These are phyloP conservation scores for Mycena alexandri DNA, from an alignment of 768 basidiomycete genomes.

Conservation along the genomic window DNA sequence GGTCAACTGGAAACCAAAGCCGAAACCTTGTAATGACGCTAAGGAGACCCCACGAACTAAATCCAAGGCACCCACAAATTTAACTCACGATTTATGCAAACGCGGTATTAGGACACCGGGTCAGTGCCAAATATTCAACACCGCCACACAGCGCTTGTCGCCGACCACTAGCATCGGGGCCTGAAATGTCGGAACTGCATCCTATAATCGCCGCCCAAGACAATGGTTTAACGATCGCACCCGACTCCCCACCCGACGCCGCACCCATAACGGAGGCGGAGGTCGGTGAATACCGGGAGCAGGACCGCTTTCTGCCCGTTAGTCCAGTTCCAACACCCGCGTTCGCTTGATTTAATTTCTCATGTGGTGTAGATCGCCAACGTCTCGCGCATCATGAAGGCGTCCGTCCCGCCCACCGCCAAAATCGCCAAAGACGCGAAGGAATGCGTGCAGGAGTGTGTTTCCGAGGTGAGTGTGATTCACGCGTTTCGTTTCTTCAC, in stretches of 20 bases:
- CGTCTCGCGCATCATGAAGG: conserved; percentile 97
- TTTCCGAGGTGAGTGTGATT: conserved; percentile 62
- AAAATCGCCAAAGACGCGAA: conserved; percentile 99
- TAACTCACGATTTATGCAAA: too few species aligned
- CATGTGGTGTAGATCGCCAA: conserved; percentile 86
- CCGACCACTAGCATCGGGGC: too few species aligned
- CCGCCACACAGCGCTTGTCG: too few species aligned
- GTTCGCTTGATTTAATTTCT: background rate
- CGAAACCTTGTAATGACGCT: too few species aligned
- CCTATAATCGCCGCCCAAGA: conserved; percentile 28
- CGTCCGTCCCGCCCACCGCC: conserved; percentile 87
- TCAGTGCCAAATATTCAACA: too few species aligned
- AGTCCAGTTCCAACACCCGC: conserved; percentile 42
- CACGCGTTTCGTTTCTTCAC: too few species aligned
- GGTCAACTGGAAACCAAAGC: too few species aligned
- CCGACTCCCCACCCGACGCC: conserved; percentile 23
- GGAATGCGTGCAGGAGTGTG: conserved; percentile 98
- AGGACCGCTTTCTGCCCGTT: conserved; percentile 94
- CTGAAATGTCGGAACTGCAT: conserved; percentile 5
- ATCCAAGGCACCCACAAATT: too few species aligned
- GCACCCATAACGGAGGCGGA: conserved; percentile 79
- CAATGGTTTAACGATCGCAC: background rate
- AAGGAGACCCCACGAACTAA: too few species aligned
- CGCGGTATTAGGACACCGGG: too few species aligned
- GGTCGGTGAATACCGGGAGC: conserved; percentile 94